These are phyloP conservation scores for Solanum neorickii DNA, from an alignment of 257 asterid species.

Conservation along the genomic window DNA sequence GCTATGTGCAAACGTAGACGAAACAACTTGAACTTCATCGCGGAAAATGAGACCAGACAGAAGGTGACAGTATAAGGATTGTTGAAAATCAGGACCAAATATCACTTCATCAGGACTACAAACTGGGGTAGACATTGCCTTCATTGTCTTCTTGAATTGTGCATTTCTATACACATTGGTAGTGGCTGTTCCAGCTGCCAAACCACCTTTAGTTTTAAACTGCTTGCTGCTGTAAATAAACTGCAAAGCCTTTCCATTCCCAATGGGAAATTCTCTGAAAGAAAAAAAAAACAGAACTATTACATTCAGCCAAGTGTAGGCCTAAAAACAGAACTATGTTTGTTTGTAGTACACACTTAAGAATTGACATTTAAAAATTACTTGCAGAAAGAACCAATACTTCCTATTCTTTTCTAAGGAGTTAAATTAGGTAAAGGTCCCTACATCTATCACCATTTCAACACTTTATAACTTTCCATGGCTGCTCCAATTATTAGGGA, in stretches of 20 bases:
- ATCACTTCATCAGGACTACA: conserved; percentile 34
- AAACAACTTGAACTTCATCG: conserved; percentile 22
- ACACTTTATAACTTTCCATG: neutral
- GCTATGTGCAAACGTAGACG: conserved; percentile 4
- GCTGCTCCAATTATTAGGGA: neutral
- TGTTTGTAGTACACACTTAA: neutral
- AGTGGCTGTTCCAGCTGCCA: conserved; percentile 56
- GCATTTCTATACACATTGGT: conserved; percentile 65
- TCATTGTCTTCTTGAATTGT: conserved; percentile 48
- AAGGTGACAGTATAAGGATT: conserved; percentile 10
- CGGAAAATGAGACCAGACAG: conserved; percentile 36
- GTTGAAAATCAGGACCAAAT: conserved; percentile 21
- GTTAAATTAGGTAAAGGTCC: neutral
- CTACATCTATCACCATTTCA: neutral
- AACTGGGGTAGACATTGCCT: conserved; percentile 29
- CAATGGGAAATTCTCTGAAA: conserved; percentile 56
- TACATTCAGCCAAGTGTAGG: neutral
- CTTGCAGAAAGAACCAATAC: neutral
- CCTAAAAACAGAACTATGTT: neutral
- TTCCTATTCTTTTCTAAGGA: neutral
- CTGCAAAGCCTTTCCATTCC: conserved; percentile 5
- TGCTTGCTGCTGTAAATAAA: neutral
- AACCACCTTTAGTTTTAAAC: neutral
- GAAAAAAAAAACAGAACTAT: neutral
- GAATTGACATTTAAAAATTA: neutral